Base-by-base conservation (phyloP, 768 basidiomycete genomes). In the Candolleomyces aberdarensis region DNA sequence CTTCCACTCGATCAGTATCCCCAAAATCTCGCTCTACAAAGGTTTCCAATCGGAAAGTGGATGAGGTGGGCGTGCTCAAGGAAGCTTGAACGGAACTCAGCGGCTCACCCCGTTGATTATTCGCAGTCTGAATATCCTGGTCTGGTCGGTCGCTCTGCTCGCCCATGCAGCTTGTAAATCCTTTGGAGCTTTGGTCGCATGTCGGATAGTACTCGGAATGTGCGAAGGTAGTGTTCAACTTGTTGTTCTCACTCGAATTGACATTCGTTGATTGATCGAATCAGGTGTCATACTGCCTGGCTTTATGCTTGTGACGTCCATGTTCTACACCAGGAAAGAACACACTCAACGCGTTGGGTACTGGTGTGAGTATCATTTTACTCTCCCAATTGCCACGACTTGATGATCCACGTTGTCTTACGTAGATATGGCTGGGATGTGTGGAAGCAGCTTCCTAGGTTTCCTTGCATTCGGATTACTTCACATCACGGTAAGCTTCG, bases 1-100 rank as follows among this genome's bases (percentile, higher is more conserved):
- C n/a, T 26, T 6, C 43, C 43, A 32, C 43, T 19, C 14, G 2
- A 13, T 7, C 13, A 60, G 60, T 89, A 87, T 64, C 89, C 89
- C 0, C 89, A 89, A 69, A 90, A 89, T 65, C 71, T 89, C 9
- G 85, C 83, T 0, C 75, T 91, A 5, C 89, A 91, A 64, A 80
- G 82, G 17, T 89, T 89, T 66, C 88, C 88, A 0, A 88, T 91
- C 8, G 89, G 85, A 10, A 88, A 83, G 80, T 91, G 89, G 89
- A 88, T 91, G 85, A 89, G 88, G 89, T 83, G 60, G 59, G 13
- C 31, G 36, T 36, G 36, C 11, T 22, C 6, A 32, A 52, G 19
- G 8, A 41, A 9, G 11, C 14, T 22, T 47, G 17, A 22, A 4
- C 40, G 14, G 6, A 14, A 11, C 3, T 11, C 20, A 13, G 22